Evolutionary conservation across 305 asterid species (phyloP).

Genomic region (Ajuga reptans): DNA sequence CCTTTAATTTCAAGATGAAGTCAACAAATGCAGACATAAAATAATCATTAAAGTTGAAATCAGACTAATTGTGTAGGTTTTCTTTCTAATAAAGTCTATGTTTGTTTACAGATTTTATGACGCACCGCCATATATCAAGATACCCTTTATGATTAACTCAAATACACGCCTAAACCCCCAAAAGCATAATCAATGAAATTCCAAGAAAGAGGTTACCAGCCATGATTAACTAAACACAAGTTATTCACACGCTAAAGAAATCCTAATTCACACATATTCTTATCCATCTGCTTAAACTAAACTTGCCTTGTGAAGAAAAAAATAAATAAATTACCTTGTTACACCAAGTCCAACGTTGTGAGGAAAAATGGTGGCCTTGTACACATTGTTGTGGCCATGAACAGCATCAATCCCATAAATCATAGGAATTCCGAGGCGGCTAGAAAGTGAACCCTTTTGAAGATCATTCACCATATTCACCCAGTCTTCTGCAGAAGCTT

Average conservation of each 20-base stretch:
- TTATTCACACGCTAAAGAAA: background rate
- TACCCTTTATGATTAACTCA: background rate
- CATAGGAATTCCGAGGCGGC: slow-evolving; percentile 58
- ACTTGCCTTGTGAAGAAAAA: slow-evolving; percentile 47
- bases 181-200: background rate
- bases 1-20: background rate
- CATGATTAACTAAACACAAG: background rate
- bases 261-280: background rate
- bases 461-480: slow-evolving; percentile 53
- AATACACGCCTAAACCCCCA: background rate
- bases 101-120: no score
- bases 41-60: background rate
- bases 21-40: slow-evolving; percentile 2
- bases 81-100: background rate
- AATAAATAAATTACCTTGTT: slow-evolving; percentile 36
- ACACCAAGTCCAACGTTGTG: slow-evolving; percentile 72
- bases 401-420: slow-evolving; percentile 66
- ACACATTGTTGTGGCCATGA: slow-evolving; percentile 65
- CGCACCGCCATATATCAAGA: no score
- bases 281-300: background rate
- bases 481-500: slow-evolving; percentile 52
- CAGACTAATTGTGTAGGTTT: background rate
- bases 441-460: slow-evolving; percentile 50
- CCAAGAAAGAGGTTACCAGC: background rate
- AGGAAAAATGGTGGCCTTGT: slow-evolving; percentile 57